Base-by-base conservation (phyloP, 192 early-diverging fungal genomes). In the Dissophora globulifera region DNA sequence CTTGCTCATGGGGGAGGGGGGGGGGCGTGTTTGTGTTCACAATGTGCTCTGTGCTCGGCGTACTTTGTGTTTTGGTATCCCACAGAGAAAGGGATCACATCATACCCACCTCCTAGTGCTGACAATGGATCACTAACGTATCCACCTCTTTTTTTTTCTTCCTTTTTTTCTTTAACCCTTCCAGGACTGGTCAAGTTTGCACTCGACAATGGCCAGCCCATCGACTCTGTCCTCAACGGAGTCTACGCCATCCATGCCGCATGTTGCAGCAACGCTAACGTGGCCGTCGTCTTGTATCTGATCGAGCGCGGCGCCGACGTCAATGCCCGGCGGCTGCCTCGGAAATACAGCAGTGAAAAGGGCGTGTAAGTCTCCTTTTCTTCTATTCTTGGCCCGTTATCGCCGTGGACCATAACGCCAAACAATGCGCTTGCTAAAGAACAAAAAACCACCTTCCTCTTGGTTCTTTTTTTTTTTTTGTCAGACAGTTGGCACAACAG, bases 171-270 rank as follows among this genome's bases (percentile, higher is more conserved):
- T 58, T 33, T 48, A 29, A 16, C 25, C 4, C 29, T 30, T 48
- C n/a, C 68, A 86, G 87, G 87, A 9, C 79, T 85, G 5, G 87
- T 86, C 61, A 89, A 89, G 72, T 89, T 87, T 69, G 87, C 87
- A 9, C 56, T 89, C 5, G 87, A 89, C 40, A 85, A 89, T 67
- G 92, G 92, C 30, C 89, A 88, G 69, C 81, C 87, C 9, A 87
- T 93, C 63, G 87, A 92, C 78, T 86, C 89, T 16, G 80, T 87
- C 9, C 60, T 86, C 16, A 89, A 88, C 52, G 92, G 92, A 2
- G 81, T 91, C 33, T 83, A 82, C 67, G 79, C 92, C n/a, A 82
- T 93, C 50, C 92, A 93, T 70, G 67, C 90, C 11, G 90, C 92
- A 0, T 66, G 72, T 31, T 90, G 90, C 47, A 84, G 84, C 19